Evolutionary conservation across 2,329 filamentous ascomycete genomes (phyloP), one percentile per base, ranked within the genome.

Genomic region (Sodiomyces alkalinus): DNA sequence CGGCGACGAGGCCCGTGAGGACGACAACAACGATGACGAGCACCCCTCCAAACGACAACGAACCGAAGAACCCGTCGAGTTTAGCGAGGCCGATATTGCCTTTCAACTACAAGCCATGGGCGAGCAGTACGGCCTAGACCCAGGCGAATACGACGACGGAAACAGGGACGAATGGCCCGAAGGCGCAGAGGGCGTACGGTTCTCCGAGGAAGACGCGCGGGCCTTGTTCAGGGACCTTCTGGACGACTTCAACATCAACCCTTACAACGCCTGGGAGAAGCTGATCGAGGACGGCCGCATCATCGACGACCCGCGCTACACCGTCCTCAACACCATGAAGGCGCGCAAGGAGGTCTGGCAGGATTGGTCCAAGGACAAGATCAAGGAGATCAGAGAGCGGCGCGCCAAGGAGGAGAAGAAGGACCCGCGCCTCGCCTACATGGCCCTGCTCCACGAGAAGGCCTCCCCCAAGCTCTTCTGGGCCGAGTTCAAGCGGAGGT

Each of bases 401-500:
- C 75, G 80, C 33, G 77, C 76, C 15, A 74, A 67, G 35, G 70
- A 85, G 46, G 78, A 80, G 51, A 87, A 82, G 56, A 71, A 72
- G 38, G 85, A 96, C 43, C 87, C 90, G 1, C 64, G 68, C 26
- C 78, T 93, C 38, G 73, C 77, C 1, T 98, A 92, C 49, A 57
- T 96, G 34, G 67, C 69, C 0, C 79, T 98, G 37, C 60, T 98
- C 17, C 74, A 87, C 37, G 70, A 77, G 27, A 70, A 83, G 40
- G 87, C 86, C 0, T 90, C 77, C 0, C 78, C 82, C 0, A 96
- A 93, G 54, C 64, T 98, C 1, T 98, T 92, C 60, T 98, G 90
- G 90, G 78, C 82, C 1, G 90, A 98, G 48, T 98, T 98, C 55
- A 83, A 81, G 43, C 67, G 90, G 19, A 98, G 94, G 48, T 90